Evolutionary conservation across 345 rosid species (phyloP).

Genomic region (Noccaea caerulescens): DNA sequence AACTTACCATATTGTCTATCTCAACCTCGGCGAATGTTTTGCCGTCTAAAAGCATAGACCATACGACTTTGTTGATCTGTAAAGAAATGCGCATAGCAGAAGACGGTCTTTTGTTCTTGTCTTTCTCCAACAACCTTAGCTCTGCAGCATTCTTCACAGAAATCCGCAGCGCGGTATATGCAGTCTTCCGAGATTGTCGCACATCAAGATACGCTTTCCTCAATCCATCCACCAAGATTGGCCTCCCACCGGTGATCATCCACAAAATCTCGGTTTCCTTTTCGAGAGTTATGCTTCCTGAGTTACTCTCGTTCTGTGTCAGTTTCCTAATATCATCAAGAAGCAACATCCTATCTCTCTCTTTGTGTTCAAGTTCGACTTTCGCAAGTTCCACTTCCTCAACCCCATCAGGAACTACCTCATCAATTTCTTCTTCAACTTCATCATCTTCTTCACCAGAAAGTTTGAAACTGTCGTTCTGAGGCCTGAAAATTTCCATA

Average conservation of each 20-base stretch:
- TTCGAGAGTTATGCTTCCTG: conserved; percentile 53
- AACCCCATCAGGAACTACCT: conserved; percentile 92
- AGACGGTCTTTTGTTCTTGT: conserved; percentile 95
- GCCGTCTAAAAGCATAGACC: conserved; percentile 97
- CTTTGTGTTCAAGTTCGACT: conserved; percentile 74
- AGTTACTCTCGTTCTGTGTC: conserved; percentile 57
- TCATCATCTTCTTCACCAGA: conserved; percentile 92
- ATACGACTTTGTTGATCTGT: conserved; percentile 83
- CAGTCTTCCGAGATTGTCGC: conserved; percentile 71
- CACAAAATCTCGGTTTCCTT: conserved; percentile 44
- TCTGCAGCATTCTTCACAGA: conserved; percentile 91
- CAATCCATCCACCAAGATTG: conserved; percentile 64
- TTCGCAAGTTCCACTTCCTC: conserved; percentile 96
- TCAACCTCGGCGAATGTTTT: conserved; percentile 98
- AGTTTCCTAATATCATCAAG: conserved; percentile 71
- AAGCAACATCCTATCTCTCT: conserved; percentile 69
- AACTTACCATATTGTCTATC: conserved; percentile 94
- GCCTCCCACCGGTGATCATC: conserved; percentile 53
- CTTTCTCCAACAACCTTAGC: conserved; percentile 81
- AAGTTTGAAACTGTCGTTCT: conserved; percentile 72
- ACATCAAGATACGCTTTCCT: conserved; percentile 63
- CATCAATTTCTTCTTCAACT: conserved; percentile 93
- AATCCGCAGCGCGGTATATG: conserved; percentile 69
- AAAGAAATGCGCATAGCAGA: conserved; percentile 95
- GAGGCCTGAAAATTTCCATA: conserved; percentile 63